Percentiles rank a stretch among this genome's conserved stretches.
Evolutionary conservation across 2,329 filamentous ascomycete species (phyloP).

Genomic region (Hypoxylon sp.): DNA sequence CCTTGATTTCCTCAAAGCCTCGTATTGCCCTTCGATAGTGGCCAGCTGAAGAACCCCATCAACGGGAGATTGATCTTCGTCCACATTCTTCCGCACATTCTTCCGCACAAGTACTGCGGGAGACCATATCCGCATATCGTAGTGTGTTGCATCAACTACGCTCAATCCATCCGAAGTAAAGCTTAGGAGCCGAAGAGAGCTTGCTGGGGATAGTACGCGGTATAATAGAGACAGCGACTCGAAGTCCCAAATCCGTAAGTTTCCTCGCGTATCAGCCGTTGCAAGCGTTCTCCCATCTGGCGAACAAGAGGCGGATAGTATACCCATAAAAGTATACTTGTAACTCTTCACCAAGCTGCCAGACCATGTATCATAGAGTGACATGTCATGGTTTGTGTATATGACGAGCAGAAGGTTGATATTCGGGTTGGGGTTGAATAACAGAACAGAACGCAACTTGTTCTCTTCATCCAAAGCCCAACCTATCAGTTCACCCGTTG

Average conservation of each 20-base stretch:
- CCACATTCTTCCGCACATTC: not conserved
- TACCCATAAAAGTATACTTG: not conserved
- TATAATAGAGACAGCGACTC: slow-evolving; percentile 7
- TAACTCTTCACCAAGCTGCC: not conserved
- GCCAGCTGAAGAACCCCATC: not conserved
- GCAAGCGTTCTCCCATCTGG: slow-evolving; percentile 5
- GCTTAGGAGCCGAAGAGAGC: not conserved
- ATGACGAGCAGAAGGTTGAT: slow-evolving; percentile 2
- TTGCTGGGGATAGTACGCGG: not conserved
- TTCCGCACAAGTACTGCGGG: not conserved
- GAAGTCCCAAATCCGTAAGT: slow-evolving; percentile 7
- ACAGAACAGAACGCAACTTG: not conserved
- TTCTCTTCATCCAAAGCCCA: slow-evolving; percentile 11
- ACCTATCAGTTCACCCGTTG: not conserved
- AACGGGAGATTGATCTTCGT: no score
- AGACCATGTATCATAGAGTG: slow-evolving; percentile 13
- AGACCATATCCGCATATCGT: slow-evolving; percentile 6
- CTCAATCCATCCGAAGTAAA: slow-evolving; percentile 5
- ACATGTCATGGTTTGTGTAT: slow-evolving; percentile 9
- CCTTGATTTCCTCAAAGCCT: not conserved
- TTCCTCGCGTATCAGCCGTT: not conserved
- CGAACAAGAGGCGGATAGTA: slow-evolving; percentile 6
- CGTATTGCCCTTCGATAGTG: slow-evolving; percentile 2
- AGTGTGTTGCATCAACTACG: slow-evolving; percentile 1
- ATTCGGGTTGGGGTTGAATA: slow-evolving; percentile 8